Conservation (phyloP, 768 basidiomycete genomes). For the Ramaria rubella region DNA sequence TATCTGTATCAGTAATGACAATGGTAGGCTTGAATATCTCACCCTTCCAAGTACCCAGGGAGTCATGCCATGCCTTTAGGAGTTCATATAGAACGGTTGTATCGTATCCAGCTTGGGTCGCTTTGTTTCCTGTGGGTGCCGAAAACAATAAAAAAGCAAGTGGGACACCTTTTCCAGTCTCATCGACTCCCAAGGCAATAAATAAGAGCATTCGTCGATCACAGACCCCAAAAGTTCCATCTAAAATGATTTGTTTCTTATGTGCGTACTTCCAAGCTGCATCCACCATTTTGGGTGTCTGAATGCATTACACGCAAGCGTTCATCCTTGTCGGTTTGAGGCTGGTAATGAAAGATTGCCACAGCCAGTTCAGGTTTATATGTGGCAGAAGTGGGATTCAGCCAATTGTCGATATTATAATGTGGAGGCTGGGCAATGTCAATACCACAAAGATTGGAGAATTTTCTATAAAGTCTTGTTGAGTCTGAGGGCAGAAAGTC, state of each 20-base stretch:
- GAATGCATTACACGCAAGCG: constrained; percentile 27
- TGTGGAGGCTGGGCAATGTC: background rate
- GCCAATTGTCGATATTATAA: too few relatives aligned
- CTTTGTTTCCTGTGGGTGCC: background rate
- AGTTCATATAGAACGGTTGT: constrained; percentile 21
- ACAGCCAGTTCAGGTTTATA: constrained; percentile 15
- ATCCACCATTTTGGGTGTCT: constrained; percentile 17
- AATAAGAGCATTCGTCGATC: constrained; percentile 21
- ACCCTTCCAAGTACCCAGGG: constrained; percentile 8
- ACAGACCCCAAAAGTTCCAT: constrained; percentile 21
- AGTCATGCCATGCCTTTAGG: constrained; percentile 19
- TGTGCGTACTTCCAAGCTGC: constrained; percentile 17
- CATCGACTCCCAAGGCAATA: constrained; percentile 30
- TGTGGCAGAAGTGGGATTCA: constrained; percentile 16
- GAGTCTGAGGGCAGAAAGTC: constrained; percentile 13
- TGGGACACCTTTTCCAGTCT: constrained; percentile 2
- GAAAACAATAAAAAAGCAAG: constrained; percentile 1
- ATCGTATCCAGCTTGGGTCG: constrained; percentile 14
- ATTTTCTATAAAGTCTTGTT: constrained; percentile 7
- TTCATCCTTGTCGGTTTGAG: constrained; percentile 17
- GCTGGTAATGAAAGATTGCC: constrained; percentile 24
- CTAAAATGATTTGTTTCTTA: too few relatives aligned
- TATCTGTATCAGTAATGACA: constrained; percentile 3
- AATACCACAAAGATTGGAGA: background rate
- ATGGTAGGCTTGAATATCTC: constrained; percentile 14